phyloP scores from a whole-genome alignment of 257 asterid genomes.

The Solanum raphanifolium region DNA sequence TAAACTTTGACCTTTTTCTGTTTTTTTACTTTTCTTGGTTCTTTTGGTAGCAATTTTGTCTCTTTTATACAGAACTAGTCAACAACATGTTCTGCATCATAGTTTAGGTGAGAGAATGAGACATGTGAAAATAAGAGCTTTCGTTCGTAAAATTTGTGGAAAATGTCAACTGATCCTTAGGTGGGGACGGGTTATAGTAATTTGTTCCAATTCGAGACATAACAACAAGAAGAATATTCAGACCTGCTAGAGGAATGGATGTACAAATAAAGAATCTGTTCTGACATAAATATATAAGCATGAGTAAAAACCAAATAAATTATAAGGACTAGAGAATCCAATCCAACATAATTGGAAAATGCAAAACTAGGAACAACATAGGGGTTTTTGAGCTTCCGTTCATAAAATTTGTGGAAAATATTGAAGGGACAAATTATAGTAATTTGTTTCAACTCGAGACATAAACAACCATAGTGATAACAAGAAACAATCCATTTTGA shows the following conservation, averaged over 20 bases:
- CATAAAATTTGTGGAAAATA: neutral
- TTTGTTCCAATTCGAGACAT: neutral
- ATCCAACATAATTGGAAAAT: neutral
- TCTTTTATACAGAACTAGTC: neutral
- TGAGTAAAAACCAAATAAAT: neutral
- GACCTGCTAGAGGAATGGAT: no score
- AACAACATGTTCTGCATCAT: neutral
- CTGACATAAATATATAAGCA: neutral
- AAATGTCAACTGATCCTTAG: neutral
- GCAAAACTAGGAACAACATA: conserved; percentile 5
- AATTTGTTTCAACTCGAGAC: neutral
- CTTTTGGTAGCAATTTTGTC: neutral
- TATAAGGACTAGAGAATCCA: neutral
- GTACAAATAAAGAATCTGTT: neutral
- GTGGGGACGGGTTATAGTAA: neutral
- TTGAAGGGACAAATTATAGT: neutral
- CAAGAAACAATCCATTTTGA: neutral
- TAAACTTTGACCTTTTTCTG: neutral
- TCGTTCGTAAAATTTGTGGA: neutral
- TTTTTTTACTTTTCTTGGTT: neutral
- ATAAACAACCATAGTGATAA: neutral
- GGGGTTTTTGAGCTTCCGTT: neutral
- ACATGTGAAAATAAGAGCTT: neutral
- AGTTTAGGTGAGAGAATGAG: neutral
- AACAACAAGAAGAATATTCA: neutral